Evolutionary conservation across 305 asterid genomes (phyloP).

Genomic region (Fraxinus ornus): DNA sequence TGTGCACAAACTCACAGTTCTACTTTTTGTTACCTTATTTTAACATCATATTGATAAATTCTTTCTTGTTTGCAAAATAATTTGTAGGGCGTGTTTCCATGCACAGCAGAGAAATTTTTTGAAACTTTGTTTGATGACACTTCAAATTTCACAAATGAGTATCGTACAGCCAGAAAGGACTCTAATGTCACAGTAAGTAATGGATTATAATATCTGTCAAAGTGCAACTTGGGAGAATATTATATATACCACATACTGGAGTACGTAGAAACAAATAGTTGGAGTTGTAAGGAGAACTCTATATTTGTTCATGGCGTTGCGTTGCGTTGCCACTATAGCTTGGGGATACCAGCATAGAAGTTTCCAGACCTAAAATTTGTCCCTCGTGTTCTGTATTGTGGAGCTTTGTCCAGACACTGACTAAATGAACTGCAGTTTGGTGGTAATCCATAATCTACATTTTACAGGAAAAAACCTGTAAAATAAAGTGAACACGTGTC

Average conservation of each 20-base stretch:
- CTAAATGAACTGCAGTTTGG: neutral
- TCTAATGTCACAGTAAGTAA: conserved; percentile 69
- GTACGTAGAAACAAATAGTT: neutral
- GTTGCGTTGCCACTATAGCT: neutral
- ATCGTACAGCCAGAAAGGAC: conserved; percentile 70
- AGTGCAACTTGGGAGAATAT: neutral
- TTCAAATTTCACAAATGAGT: conserved; percentile 77
- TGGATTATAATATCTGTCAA: neutral
- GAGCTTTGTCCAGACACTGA: neutral
- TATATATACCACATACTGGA: neutral
- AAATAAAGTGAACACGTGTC: neutral
- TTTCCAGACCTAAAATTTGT: neutral
- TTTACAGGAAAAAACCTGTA: neutral
- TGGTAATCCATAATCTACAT: conserved; percentile 1
- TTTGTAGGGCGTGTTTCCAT: conserved; percentile 72
- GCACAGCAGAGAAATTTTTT: conserved; percentile 81
- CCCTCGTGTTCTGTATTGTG: neutral
- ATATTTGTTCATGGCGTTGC: neutral
- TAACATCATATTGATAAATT: conserved; percentile 7
- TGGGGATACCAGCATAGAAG: neutral
- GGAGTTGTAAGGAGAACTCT: neutral
- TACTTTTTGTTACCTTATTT: conserved; percentile 2
- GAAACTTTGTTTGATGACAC: conserved; percentile 61
- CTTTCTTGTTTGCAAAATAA: conserved; percentile 22
- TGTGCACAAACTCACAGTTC: conserved; percentile 32